Conservation (phyloP, 2,329 filamentous ascomycete species). For the Xenoacremonium recifei region DNA sequence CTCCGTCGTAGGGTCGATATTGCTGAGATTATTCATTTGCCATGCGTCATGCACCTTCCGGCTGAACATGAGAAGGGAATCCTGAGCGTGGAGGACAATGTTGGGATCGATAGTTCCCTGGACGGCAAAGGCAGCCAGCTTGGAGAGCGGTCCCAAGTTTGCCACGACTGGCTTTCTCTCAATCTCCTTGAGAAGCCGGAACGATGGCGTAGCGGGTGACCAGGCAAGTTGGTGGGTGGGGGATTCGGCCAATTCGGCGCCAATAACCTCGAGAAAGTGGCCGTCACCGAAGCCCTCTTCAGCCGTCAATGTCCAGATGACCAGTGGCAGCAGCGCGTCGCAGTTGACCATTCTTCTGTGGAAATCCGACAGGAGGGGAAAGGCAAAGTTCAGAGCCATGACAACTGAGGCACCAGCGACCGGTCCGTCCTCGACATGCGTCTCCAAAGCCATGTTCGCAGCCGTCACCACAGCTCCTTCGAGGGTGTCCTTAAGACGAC, state of each 20-base stretch:
- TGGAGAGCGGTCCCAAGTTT: constrained; percentile 66
- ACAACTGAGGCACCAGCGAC: constrained; percentile 55
- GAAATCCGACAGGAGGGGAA: constrained; percentile 65
- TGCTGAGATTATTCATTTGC: constrained; percentile 71
- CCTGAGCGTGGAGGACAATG: constrained; percentile 50
- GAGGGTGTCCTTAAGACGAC: constrained; percentile 62
- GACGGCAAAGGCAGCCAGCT: constrained; percentile 62
- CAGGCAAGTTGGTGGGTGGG: constrained; percentile 55
- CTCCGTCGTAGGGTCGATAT: constrained; percentile 69
- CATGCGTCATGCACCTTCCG: constrained; percentile 67
- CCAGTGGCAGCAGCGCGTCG: constrained; percentile 67
- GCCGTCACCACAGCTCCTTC: constrained; percentile 73
- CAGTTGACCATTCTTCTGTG: constrained; percentile 62
- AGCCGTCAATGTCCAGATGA: constrained; percentile 66
- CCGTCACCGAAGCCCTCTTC: constrained; percentile 73
- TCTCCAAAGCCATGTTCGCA: constrained; percentile 69
- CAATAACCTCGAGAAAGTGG: constrained; percentile 70
- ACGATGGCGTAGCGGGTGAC: constrained; percentile 60
- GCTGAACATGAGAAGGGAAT: constrained; percentile 66
- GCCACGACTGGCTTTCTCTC: constrained; percentile 60
- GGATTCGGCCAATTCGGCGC: constrained; percentile 60
- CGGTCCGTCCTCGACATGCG: constrained; percentile 38
- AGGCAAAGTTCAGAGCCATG: constrained; percentile 73
- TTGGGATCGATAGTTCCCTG: constrained; percentile 49
- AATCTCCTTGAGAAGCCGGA: constrained; percentile 55